Conservation (phyloP, 176 grass and related monocot species). For the Juncus effusus region DNA sequence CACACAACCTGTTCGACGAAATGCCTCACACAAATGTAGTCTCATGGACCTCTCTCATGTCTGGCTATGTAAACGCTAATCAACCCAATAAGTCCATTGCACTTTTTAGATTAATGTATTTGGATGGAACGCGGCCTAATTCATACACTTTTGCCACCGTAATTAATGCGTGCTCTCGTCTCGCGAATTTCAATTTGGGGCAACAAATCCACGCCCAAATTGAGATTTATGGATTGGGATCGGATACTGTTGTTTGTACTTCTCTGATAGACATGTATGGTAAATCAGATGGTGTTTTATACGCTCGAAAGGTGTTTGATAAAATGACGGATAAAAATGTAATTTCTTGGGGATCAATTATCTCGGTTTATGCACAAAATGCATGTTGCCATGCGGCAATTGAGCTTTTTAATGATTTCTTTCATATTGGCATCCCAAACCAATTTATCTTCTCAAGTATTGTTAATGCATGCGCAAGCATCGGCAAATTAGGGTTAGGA, state of each 20-base stretch:
- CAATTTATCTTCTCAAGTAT: slow-evolving; percentile 71
- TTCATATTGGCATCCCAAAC: slow-evolving; percentile 39
- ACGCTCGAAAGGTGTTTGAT: slow-evolving; percentile 55
- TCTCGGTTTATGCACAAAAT: slow-evolving; percentile 67
- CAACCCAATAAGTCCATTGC: background rate
- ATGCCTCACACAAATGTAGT: slow-evolving; percentile 48
- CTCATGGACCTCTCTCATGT: slow-evolving; percentile 71
- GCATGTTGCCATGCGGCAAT: slow-evolving; percentile 48
- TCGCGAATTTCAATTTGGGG: slow-evolving; percentile 40
- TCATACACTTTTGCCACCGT: slow-evolving; percentile 45
- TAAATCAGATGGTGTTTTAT: slow-evolving; percentile 38
- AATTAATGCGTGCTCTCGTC: slow-evolving; percentile 47
- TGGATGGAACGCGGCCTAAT: slow-evolving; percentile 40
- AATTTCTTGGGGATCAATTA: slow-evolving; percentile 67
- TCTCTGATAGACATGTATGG: slow-evolving; percentile 70
- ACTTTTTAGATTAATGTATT: slow-evolving; percentile 39
- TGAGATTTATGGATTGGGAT: slow-evolving; percentile 32
- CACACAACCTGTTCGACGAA: slow-evolving; percentile 54
- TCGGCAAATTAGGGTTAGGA: slow-evolving; percentile 45
- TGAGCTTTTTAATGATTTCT: slow-evolving; percentile 41
- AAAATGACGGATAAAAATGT: slow-evolving; percentile 40
- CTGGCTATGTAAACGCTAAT: too few relatives aligned
- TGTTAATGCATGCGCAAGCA: slow-evolving; percentile 45
- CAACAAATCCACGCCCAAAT: slow-evolving; percentile 49
- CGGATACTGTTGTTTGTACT: slow-evolving; percentile 45